Percentiles rank a stretch among this genome's conserved stretches.
These are phyloP conservation scores for Pseudovirgaria hyperparasitica DNA, from an alignment of 2,329 filamentous ascomycete species.

Conservation along the genomic window DNA sequence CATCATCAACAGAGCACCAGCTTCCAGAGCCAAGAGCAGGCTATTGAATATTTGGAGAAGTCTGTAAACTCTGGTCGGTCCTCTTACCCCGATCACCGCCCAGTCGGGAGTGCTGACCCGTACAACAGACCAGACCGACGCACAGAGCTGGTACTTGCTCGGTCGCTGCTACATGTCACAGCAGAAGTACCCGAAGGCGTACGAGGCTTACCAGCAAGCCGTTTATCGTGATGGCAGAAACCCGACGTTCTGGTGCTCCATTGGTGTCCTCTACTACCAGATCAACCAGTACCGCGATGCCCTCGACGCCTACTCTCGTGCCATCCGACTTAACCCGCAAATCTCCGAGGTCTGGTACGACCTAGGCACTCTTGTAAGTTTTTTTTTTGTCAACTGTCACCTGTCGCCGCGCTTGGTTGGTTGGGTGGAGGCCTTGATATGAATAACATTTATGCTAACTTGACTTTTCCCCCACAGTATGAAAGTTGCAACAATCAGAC, in stretches of 20 bases:
- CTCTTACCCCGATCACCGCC: slow-evolving; percentile 6
- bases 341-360: slow-evolving; percentile 99
- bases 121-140: slow-evolving; percentile 69
- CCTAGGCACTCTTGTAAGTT: slow-evolving; percentile 78
- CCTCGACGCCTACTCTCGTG: slow-evolving; percentile 90
- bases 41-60: slow-evolving; percentile 94
- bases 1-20: slow-evolving; percentile 91
- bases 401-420: too few relatives aligned
- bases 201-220: slow-evolving; percentile 96
- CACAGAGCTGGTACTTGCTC: slow-evolving; percentile 96
- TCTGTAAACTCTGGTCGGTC: slow-evolving; percentile 78
- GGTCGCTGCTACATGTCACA: slow-evolving; percentile 99
- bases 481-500: slow-evolving; percentile 99
- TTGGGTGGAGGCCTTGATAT: too few relatives aligned
- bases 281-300: slow-evolving; percentile 99
- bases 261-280: slow-evolving; percentile 96
- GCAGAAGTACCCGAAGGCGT: slow-evolving; percentile 96
- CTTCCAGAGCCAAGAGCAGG: slow-evolving; percentile 86
- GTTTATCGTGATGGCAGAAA: slow-evolving; percentile 97
- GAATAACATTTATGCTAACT: too few relatives aligned
- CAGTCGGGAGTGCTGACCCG: slow-evolving; percentile 10
- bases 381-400: too few relatives aligned
- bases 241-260: slow-evolving; percentile 98
- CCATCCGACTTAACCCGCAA: slow-evolving; percentile 91
- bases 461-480: too few relatives aligned